These are phyloP conservation scores for Yamadazyma pseudoaaseri DNA, from an alignment of 1,139 yeast species.

Conservation along the genomic window DNA sequence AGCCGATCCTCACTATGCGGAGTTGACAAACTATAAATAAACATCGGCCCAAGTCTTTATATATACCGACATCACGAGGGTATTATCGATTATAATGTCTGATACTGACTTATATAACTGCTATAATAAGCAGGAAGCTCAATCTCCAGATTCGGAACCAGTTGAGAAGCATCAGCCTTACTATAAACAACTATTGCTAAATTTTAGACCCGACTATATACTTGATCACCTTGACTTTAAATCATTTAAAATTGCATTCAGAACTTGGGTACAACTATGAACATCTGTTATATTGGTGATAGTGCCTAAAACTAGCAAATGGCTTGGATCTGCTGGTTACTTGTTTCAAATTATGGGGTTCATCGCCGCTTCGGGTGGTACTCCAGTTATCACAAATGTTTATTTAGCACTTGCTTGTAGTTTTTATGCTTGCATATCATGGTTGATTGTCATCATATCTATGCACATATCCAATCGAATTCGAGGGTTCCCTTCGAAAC, in stretches of 20 bases:
- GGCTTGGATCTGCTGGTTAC: conserved; percentile 33
- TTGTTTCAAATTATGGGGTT: conserved; percentile 29
- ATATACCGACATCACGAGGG: no score
- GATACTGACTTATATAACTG: no score
- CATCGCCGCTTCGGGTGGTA: conserved; percentile 29
- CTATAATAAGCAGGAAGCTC: no score
- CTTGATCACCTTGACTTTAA: conserved; percentile 25
- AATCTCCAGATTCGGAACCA: no score
- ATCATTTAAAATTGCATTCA: conserved; percentile 25
- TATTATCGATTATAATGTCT: no score
- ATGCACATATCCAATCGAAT: conserved; percentile 25
- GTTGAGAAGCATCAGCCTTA: no score
- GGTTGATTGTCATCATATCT: conserved; percentile 26
- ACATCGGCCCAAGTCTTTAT: no score
- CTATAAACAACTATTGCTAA: not conserved
- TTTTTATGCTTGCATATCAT: conserved; percentile 19
- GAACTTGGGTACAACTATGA: conserved; percentile 33
- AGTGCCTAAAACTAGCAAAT: conserved; percentile 23
- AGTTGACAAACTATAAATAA: no score
- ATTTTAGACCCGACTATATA: conserved; percentile 23
- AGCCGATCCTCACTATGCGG: no score
- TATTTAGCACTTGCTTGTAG: conserved; percentile 18
- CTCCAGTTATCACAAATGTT: conserved; percentile 20
- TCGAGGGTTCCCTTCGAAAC: conserved; percentile 24
- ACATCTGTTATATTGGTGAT: conserved; percentile 23